phyloP scores from a whole-genome alignment of 1,284 basidiomycete genomes.

The Heterobasidion irregulare region DNA sequence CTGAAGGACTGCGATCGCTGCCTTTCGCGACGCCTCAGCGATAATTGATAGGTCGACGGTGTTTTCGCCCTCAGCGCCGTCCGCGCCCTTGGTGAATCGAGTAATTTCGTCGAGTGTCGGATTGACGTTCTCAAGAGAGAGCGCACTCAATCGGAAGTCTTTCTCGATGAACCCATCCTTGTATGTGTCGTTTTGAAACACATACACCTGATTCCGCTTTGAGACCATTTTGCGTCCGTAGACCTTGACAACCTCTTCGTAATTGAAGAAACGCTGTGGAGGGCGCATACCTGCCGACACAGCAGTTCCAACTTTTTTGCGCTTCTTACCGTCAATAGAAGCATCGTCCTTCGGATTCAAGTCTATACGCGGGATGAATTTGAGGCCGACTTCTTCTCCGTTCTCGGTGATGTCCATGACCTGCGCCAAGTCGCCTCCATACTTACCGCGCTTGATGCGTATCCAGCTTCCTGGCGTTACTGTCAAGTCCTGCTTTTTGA shows the following conservation, averaged over 20 bases:
- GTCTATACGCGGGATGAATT: constrained; percentile 96
- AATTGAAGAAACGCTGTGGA: constrained; percentile 89
- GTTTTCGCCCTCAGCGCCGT: constrained; percentile 53
- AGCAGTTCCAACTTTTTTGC: constrained; percentile 52
- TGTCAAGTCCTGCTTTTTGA: constrained; percentile 89
- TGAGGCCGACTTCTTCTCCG: constrained; percentile 89
- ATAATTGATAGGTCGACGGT: constrained; percentile 77
- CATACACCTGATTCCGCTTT: constrained; percentile 63
- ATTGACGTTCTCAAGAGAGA: constrained; percentile 86
- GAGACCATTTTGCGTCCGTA: constrained; percentile 75
- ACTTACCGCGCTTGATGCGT: constrained; percentile 89
- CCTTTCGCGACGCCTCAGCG: constrained; percentile 82
- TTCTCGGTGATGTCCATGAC: constrained; percentile 92
- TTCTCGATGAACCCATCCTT: constrained; percentile 95
- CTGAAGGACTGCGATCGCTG: constrained; percentile 85
- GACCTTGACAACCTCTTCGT: constrained; percentile 86
- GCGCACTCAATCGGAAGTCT: constrained; percentile 79
- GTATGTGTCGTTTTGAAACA: constrained; percentile 93
- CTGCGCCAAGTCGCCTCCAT: constrained; percentile 92
- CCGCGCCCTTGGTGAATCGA: constrained; percentile 70
- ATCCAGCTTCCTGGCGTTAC: constrained; percentile 92
- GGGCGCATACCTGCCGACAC: constrained; percentile 58
- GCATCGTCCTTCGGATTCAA: constrained; percentile 82
- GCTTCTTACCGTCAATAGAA: constrained; percentile 58
- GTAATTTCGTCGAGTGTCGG: constrained; percentile 97